phyloP scores from a whole-genome alignment of 805 yeast genomes.

The Starmerella bombicola region DNA sequence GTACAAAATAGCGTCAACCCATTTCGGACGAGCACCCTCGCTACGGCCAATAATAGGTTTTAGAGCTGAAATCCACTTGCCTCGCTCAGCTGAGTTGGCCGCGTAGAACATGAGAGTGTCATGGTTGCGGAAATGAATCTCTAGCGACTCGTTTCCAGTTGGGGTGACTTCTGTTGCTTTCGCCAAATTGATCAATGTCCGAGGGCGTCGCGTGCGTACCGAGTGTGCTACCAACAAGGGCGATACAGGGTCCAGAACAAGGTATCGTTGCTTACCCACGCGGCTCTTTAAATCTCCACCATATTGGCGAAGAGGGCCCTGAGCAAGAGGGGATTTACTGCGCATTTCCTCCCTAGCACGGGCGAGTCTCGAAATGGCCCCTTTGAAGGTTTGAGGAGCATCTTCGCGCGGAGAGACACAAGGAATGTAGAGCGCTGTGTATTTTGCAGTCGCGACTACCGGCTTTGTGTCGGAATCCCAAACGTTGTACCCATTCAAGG shows the following conservation, averaged over 20 bases:
- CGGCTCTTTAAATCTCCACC: slow-evolving; percentile 68
- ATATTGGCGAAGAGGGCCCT: slow-evolving; percentile 72
- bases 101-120: slow-evolving; percentile 67
- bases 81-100: slow-evolving; percentile 43
- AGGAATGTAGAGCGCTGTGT: slow-evolving; percentile 49
- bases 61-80: slow-evolving; percentile 41
- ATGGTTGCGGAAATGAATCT: slow-evolving; percentile 45
- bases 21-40: slow-evolving; percentile 11
- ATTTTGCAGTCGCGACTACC: slow-evolving; percentile 33
- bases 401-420: slow-evolving; percentile 38
- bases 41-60: slow-evolving; percentile 2
- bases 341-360: slow-evolving; percentile 25
- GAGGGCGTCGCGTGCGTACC: slow-evolving; percentile 51
- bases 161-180: slow-evolving; percentile 46
- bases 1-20: slow-evolving; percentile 21
- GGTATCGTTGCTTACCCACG: slow-evolving; percentile 60
- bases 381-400: slow-evolving; percentile 45
- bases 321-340: slow-evolving; percentile 26
- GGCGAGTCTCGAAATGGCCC: slow-evolving; percentile 27
- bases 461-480: slow-evolving; percentile 10
- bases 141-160: slow-evolving; percentile 24
- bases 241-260: slow-evolving; percentile 51
- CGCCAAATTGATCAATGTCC: slow-evolving; percentile 62
- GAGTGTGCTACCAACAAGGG: slow-evolving; percentile 59
- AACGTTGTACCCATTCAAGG: slow-evolving; percentile 18